Conservation (phyloP, 805 yeast species). For the Teunomyces cretensis region DNA sequence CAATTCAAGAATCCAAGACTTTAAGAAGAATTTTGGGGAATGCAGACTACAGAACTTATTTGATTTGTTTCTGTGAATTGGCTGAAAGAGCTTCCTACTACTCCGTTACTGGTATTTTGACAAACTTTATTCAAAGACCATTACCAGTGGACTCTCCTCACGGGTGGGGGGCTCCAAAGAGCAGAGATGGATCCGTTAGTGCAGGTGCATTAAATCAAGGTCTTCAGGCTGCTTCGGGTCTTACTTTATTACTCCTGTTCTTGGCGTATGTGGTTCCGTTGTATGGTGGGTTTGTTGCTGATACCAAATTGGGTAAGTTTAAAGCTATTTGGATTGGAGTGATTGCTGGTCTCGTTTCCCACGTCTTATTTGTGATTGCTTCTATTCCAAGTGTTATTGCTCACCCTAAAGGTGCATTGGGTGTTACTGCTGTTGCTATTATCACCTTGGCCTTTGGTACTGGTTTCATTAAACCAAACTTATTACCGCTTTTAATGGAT, state of each 20-base stretch:
- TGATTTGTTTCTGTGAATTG: slow-evolving; percentile 47
- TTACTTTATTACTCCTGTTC: slow-evolving; percentile 47
- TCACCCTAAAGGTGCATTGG: slow-evolving; percentile 32
- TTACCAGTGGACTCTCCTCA: slow-evolving; percentile 47
- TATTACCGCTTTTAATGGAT: slow-evolving; percentile 49
- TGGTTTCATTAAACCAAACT: slow-evolving; percentile 55
- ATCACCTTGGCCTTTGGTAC: slow-evolving; percentile 45
- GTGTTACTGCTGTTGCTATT: slow-evolving; percentile 42
- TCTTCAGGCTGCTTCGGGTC: slow-evolving; percentile 45
- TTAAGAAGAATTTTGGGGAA: slow-evolving; percentile 43
- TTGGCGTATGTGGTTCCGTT: slow-evolving; percentile 52
- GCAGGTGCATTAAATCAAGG: slow-evolving; percentile 55
- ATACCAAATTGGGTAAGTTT: slow-evolving; percentile 46
- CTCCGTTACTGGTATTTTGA: slow-evolving; percentile 43
- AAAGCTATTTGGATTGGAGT: slow-evolving; percentile 52
- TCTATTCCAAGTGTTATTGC: slow-evolving; percentile 42
- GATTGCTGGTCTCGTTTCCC: slow-evolving; percentile 46
- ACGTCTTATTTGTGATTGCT: slow-evolving; percentile 49
- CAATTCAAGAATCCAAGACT: slow-evolving; percentile 22
- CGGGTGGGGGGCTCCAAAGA: slow-evolving; percentile 42
- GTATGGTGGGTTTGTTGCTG: slow-evolving; percentile 53
- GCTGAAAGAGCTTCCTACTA: slow-evolving; percentile 58
- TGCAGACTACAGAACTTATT: slow-evolving; percentile 49
- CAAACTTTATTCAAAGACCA: slow-evolving; percentile 54
- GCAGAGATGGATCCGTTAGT: slow-evolving; percentile 27